These are phyloP conservation scores for Ganoderma lingzhi DNA, from an alignment of 1,284 basidiomycete species.

Conservation along the genomic window DNA sequence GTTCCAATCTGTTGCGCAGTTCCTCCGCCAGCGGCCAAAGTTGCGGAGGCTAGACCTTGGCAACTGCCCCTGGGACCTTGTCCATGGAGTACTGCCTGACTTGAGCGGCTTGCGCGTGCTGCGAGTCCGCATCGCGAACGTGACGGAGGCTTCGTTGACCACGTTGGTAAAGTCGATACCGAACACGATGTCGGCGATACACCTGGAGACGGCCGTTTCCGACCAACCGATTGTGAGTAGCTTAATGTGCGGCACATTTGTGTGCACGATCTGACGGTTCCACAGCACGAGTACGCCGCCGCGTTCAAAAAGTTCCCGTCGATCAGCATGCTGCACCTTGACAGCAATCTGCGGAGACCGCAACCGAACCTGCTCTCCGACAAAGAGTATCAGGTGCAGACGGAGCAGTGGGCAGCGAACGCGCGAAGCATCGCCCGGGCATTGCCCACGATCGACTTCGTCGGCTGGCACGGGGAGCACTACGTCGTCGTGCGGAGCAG, in stretches of 20 bases:
- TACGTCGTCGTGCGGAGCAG: conserved; percentile 61
- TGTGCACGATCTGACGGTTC: background rate
- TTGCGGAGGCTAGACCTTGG: conserved; percentile 66
- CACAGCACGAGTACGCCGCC: conserved; percentile 59
- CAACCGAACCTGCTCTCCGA: conserved; percentile 65
- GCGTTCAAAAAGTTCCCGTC: conserved; percentile 55
- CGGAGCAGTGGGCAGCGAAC: conserved; percentile 60
- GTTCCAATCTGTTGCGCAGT: conserved; percentile 61
- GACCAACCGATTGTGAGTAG: conserved; percentile 56
- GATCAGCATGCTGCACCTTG: conserved; percentile 66
- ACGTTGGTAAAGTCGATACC: conserved; percentile 56
- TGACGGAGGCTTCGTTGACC: conserved; percentile 48
- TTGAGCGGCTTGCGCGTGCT: conserved; percentile 59
- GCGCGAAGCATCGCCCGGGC: conserved; percentile 56
- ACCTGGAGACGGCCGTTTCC: conserved; percentile 56
- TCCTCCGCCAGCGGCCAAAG: conserved; percentile 55
- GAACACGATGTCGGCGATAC: conserved; percentile 58
- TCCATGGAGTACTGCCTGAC: conserved; percentile 56
- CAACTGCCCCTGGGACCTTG: conserved; percentile 68
- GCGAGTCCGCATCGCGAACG: conserved; percentile 59
- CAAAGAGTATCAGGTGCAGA: conserved; percentile 63
- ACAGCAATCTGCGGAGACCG: conserved; percentile 55
- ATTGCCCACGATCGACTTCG: conserved; percentile 64
- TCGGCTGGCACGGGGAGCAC: conserved; percentile 76
- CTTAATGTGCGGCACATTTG: background rate